Base-by-base conservation (phyloP, 371 early-diverging fungal species). In the Apophysomyces elegans region DNA sequence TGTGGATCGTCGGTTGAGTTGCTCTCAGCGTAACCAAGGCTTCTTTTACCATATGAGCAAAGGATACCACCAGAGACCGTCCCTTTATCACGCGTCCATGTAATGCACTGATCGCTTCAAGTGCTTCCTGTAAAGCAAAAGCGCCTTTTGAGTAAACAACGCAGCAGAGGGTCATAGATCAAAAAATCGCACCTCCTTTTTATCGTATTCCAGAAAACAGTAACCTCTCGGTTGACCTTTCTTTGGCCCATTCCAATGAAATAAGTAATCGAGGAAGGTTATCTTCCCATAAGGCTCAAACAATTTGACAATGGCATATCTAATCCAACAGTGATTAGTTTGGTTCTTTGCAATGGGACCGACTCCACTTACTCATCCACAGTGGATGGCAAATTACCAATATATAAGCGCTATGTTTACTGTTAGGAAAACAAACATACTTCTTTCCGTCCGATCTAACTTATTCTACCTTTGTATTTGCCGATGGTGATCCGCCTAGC, bases 271-370 rank as follows among this genome's bases (percentile, higher is more conserved):
- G 37, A 88, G 70, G 56, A 76, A 81, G 13, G 84, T 88, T 61
- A 90, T 88, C 70, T 88, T 87, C 39, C 90, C 90, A 75, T 76
- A 88, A 11, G 88, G 86, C 63, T 86, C 75, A 68, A 88, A 90
- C n/a, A 90, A 68, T 65, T 87, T 86, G 36, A 88, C 71, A 37
- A 89, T 73, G 0, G 82, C 75, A 72, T 87, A 88, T 64, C 89
- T 87, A 35, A 62, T 58, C 43, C 35, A 5, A 56, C 41, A 69
- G 37, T 45, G 60, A 56, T 37, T 32, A 7, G 43, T 5, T 46
- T 37, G 16, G 50, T 12, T 21, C 18, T 43, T 35, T 11, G n/a
- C 37, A 54, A 36, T 43, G 46, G 35, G 46, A 9, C 32, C 2
- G 32, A 3, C 32, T 26, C 32, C 32, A 64, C 70, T 64, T 80